A percentile compares a stretch with the other conserved stretches of the same genome.
These are phyloP conservation scores for Rhizopus delemar DNA, from an alignment of 371 early-diverging fungal genomes.

Conservation along the genomic window DNA sequence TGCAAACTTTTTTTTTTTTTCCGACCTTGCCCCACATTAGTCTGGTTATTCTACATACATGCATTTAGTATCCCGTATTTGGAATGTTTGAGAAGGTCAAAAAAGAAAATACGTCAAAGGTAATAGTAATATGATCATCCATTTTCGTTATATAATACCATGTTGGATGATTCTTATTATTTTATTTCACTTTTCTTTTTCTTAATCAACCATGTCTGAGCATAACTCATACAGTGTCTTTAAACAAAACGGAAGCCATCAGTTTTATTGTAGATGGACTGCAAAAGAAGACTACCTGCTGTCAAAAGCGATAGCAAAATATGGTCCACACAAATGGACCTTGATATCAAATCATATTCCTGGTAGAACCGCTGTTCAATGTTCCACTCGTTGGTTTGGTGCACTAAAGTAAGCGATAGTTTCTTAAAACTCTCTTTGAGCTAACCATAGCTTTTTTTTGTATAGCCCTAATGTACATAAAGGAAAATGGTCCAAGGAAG, in stretches of 20 bases:
- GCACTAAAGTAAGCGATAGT: constrained; percentile 6
- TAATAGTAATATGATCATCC: too few relatives aligned
- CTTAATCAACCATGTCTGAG: neutral
- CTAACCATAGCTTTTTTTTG: neutral
- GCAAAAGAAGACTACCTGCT: constrained; percentile 26
- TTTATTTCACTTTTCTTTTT: neutral
- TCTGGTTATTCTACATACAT: too few relatives aligned
- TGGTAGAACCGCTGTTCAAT: constrained; percentile 55
- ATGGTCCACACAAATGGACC: constrained; percentile 50
- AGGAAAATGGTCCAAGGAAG: constrained; percentile 22
- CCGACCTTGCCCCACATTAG: too few relatives aligned
- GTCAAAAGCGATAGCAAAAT: constrained; percentile 25
- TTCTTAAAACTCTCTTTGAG: neutral
- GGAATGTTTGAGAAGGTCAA: too few relatives aligned
- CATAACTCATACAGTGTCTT: constrained; percentile 14
- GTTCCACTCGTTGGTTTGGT: constrained; percentile 51
- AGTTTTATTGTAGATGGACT: constrained; percentile 30
- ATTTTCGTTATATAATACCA: too few relatives aligned
- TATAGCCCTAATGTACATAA: constrained; percentile 22
- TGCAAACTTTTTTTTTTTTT: too few relatives aligned
- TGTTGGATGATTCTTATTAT: too few relatives aligned
- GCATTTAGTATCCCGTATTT: too few relatives aligned
- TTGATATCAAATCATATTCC: constrained; percentile 45
- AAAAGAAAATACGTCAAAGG: too few relatives aligned
- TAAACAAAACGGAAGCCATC: constrained; percentile 15